A percentile compares a stretch with the other conserved stretches of the same genome.
phyloP scores from a whole-genome alignment of 257 asterid species.

The Nicotiana noctiflora region DNA sequence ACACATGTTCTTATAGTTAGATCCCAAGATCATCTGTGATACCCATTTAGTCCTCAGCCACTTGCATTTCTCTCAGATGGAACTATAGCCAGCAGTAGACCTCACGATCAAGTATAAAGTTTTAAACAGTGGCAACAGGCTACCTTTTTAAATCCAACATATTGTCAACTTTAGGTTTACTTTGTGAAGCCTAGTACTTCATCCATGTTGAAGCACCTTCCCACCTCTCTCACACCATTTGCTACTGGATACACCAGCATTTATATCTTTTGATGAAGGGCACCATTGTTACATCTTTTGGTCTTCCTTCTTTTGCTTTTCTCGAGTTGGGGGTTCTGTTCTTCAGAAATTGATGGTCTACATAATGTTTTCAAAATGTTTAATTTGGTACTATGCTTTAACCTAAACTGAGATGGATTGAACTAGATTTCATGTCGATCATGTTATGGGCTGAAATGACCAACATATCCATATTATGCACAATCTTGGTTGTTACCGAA shows the following conservation, averaged over 20 bases:
- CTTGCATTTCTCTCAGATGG: neutral
- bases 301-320: neutral
- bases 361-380: neutral
- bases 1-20: neutral
- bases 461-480: neutral
- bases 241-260: neutral
- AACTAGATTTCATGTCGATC: neutral
- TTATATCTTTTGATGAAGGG: neutral
- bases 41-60: neutral
- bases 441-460: neutral
- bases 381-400: neutral
- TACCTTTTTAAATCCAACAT: neutral
- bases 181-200: neutral
- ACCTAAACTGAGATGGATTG: neutral
- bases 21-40: neutral
- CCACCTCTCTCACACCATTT: neutral
- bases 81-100: neutral
- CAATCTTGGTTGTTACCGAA: neutral
- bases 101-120: neutral
- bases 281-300: neutral
- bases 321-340: neutral
- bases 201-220: neutral
- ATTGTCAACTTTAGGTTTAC: neutral
- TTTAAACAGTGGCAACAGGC: neutral
- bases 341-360: neutral